Base-by-base conservation (phyloP, 352 stramenopile species). In the Pythium volutum region DNA sequence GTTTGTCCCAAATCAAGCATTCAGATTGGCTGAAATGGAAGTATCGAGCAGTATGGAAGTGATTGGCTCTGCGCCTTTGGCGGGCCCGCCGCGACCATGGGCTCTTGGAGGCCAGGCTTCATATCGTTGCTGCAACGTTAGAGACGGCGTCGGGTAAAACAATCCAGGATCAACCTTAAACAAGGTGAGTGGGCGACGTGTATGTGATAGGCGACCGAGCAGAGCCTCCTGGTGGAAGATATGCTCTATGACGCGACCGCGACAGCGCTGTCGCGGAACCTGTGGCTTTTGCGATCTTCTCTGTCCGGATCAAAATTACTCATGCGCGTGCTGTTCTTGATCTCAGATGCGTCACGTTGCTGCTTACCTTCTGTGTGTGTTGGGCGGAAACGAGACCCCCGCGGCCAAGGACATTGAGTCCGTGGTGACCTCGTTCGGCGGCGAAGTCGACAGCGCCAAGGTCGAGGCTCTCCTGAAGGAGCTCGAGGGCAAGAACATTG, bases 311-410 rank as follows among this genome's bases (percentile, higher is more conserved):
- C 25, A 12, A 53, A 34, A 22, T 6, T 38, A 27, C 46, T 53
- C 8, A 53, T 53, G 18, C 8, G 23, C 25, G 23, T 20, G 26
- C 23, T 33, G 16, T 22, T 38, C 25, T 49, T 10, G 18, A 59
- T 42, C 68, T 33, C 68, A 95, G 86, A 95, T 95, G 86, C 86
- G 86, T 95, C 86, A 95, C 84, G 84, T 95, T 92, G 86, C 86
- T 90, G 86, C 86, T 89, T 93, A 88, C 71, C 80, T 95, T 74
- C 79, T 95, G 73, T 78, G 73, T 84, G 84, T 95, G 67, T 71
- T 95, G 52, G 84, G 84, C 66, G 86, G 86, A 77, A 95, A 95
- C 75, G 75, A 79, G 58, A 70, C 76, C 59, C 86, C 86, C 47
- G 73, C 75, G 59, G 79, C 83, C 48, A 78, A 81, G 51, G 86